Evolutionary conservation across 208 protist genomes (phyloP).

Genomic region (Naegleria gruberi): DNA sequence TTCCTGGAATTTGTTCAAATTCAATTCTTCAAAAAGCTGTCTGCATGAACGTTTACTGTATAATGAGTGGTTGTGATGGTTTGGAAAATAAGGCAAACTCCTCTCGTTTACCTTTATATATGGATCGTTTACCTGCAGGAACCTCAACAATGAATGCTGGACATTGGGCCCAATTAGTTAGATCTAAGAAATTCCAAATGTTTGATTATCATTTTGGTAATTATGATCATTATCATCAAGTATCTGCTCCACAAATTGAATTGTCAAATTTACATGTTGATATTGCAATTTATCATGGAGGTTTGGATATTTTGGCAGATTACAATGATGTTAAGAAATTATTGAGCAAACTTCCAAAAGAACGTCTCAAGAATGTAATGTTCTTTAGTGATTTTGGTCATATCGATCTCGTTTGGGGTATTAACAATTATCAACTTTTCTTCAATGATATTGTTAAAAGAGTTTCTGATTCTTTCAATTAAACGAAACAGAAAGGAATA

Average conservation of each 20-base stretch:
- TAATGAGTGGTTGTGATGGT: neutral
- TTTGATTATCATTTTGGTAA: constrained; percentile 27
- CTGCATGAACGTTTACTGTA: constrained; percentile 5
- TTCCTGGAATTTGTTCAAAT: constrained; percentile 6
- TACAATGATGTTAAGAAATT: constrained; percentile 19
- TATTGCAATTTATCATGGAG: constrained; percentile 26
- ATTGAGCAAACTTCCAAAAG: neutral
- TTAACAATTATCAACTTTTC: neutral
- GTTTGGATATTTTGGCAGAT: constrained; percentile 28
- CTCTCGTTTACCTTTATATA: neutral
- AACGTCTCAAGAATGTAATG: neutral
- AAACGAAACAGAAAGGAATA: neutral
- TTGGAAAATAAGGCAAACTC: neutral
- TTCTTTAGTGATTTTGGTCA: constrained; percentile 19
- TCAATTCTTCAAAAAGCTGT: neutral
- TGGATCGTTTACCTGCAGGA: constrained; percentile 16
- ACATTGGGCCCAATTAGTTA: constrained; percentile 32
- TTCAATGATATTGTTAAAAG: neutral
- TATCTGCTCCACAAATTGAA: constrained; percentile 6
- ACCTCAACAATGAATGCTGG: constrained; percentile 32
- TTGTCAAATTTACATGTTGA: neutral
- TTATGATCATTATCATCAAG: neutral
- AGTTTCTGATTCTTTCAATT: neutral
- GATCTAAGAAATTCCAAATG: constrained; percentile 18
- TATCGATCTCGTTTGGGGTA: constrained; percentile 29